Base-by-base conservation (phyloP, 2,329 filamentous ascomycete species). In the Trichophyton mentagrophytes region DNA sequence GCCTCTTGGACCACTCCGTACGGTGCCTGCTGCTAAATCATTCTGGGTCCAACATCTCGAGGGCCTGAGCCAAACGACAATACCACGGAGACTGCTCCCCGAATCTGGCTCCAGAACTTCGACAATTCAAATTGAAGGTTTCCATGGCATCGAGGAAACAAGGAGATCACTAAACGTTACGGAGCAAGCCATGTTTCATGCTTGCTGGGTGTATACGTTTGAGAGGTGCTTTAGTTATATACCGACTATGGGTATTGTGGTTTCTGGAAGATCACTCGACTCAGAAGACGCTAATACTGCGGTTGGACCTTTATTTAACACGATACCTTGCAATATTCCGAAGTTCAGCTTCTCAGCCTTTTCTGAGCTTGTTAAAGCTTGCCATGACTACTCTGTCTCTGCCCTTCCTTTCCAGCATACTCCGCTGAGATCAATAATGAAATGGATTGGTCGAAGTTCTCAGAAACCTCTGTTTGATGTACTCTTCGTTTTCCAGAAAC, bases 241-340 rank as follows among this genome's bases (percentile, higher is more conserved):
- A 5, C 73, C 81, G 1, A 82, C 83, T 0, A 77, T 91, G 13
- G 92, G 92, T 0, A 76, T 95, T 20, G 80, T 96, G 11, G 80
- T 89, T 0, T 93, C 90, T 5, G 92, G 91, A 0, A 81, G 91
- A 62, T 82, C 84, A 0, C 81, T 95, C 3, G 82, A 88, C 49
- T 74, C 90, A 11, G 79, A 85, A 6, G 47, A 67, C 33, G 80
- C 85, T 1, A 86, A 90, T 55, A 69, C 78, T 22, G 82, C 88
- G 0, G 81, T 93, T 47, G 92, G 91, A 0, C 91, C 92, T 0
- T 75, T 96, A 20, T 95, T 96, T 79, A 96, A 96, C 69, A 96
- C 90, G 0, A 76, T 96, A 1, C 90, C 91, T 0, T 90, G 87
- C 69, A 79, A 82, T 60, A 73, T 84, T 38, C 69, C 74, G 4